Conservation (phyloP, 257 asterid genomes). For the Nicotiana tabacum region DNA sequence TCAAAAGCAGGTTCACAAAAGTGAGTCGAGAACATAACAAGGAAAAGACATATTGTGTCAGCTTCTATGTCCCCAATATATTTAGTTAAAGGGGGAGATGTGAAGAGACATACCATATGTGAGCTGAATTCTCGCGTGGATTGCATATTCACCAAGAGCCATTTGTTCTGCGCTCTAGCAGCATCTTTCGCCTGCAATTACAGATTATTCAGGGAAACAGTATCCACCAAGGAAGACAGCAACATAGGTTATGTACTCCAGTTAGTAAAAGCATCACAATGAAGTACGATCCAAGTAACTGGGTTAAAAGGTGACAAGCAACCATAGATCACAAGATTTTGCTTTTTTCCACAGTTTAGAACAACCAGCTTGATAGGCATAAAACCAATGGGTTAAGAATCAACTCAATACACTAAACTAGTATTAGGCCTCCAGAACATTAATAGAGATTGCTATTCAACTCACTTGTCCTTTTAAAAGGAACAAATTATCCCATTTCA, state of each 20-base stretch:
- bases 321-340: not conserved
- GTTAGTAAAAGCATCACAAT: not conserved
- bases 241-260: not conserved
- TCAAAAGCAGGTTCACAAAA: conserved; percentile 24
- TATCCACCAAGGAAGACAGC: not conserved
- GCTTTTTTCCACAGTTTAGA: not conserved
- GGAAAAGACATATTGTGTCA: not conserved
- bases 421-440: not conserved
- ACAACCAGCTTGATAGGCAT: not conserved
- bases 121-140: conserved; percentile 91
- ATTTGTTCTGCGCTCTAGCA: conserved; percentile 66
- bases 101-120: conserved; percentile 65
- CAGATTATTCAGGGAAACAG: not conserved
- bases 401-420: not conserved
- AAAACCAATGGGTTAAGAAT: not conserved
- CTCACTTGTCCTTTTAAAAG: not conserved
- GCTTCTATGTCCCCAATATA: not conserved
- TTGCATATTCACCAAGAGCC: conserved; percentile 95
- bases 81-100: not conserved
- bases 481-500: not conserved
- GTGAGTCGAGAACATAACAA: not conserved
- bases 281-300: not conserved
- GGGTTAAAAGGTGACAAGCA: not conserved
- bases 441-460: not conserved
- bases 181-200: conserved; percentile 77